A percentile compares a stretch with the other conserved stretches of the same genome.
Conservation (phyloP, 2,329 filamentous ascomycete genomes). For the Colletotrichum orchidophilum region DNA sequence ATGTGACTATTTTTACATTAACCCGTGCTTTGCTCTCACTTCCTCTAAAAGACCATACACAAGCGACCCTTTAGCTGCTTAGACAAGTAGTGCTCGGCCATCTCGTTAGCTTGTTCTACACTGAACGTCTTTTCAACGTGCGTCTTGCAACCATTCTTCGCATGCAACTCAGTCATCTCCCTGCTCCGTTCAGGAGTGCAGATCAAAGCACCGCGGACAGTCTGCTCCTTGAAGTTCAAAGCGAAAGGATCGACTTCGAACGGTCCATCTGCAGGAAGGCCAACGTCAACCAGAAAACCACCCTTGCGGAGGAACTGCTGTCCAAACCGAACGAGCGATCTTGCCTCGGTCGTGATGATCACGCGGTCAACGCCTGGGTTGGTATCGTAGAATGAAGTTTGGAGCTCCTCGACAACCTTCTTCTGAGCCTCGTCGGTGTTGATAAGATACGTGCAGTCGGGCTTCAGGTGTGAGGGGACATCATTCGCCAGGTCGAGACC, state of each 20-base stretch:
- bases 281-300: constrained; percentile 31
- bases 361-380: constrained; percentile 37
- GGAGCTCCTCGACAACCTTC: constrained; percentile 26
- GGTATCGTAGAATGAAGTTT: constrained; percentile 25
- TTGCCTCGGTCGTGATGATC: constrained; percentile 32
- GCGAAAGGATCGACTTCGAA: constrained; percentile 35
- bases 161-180: constrained; percentile 34
- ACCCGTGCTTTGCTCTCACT: not conserved
- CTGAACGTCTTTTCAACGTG: constrained; percentile 33
- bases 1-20: not conserved
- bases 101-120: constrained; percentile 32
- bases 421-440: constrained; percentile 27
- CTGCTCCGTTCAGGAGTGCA: constrained; percentile 35
- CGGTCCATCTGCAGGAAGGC: constrained; percentile 31
- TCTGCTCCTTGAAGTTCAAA: constrained; percentile 37
- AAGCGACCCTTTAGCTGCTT: constrained; percentile 33
- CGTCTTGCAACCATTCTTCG: constrained; percentile 31
- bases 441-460: constrained; percentile 25
- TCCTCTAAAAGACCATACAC: constrained; percentile 33
- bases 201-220: constrained; percentile 31
- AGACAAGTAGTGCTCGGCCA: constrained; percentile 32
- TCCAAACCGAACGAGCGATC: constrained; percentile 24
- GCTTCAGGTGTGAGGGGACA: constrained; percentile 26
- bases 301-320: constrained; percentile 36
- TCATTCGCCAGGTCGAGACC: constrained; percentile 33